phyloP scores from a whole-genome alignment of 2,329 filamentous ascomycete genomes.

The Boeremia exigua region DNA sequence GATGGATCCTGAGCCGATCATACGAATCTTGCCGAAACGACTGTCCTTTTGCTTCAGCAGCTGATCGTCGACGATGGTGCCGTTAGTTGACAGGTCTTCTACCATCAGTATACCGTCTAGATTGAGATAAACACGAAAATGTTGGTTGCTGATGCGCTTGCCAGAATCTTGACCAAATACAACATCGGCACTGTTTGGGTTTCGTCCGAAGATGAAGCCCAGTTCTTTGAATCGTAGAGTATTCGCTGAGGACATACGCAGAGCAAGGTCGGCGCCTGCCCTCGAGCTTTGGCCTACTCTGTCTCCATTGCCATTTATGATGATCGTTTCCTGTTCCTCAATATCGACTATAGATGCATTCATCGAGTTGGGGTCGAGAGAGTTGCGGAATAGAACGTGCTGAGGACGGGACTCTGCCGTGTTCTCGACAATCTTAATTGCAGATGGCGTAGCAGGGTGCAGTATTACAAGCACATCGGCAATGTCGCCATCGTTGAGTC shows the following conservation, averaged over 20 bases:
- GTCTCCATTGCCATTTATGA: conserved; percentile 52
- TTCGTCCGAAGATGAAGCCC: conserved; percentile 89
- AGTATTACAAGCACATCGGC: conserved; percentile 90
- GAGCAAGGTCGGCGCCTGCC: conserved; percentile 67
- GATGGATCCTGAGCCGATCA: conserved; percentile 73
- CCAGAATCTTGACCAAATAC: conserved; percentile 68
- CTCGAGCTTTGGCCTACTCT: conserved; percentile 25
- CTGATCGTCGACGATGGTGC: conserved; percentile 80
- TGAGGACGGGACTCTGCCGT: conserved; percentile 61
- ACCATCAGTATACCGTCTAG: conserved; percentile 87
- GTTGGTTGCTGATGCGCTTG: conserved; percentile 86
- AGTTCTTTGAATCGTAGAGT: conserved; percentile 67
- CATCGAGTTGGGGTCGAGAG: conserved; percentile 48
- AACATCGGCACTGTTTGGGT: conserved; percentile 73
- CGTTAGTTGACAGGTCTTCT: conserved; percentile 94
- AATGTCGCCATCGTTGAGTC: conserved; percentile 80
- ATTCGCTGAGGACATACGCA: conserved; percentile 73
- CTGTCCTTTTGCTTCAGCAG: conserved; percentile 63
- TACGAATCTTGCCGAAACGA: conserved; percentile 59
- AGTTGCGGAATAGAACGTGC: conserved; percentile 61
- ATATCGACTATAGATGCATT: conserved; percentile 45
- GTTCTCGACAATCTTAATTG: conserved; percentile 71
- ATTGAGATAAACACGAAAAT: conserved; percentile 93
- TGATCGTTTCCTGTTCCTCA: conserved; percentile 55
- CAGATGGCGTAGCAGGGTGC: conserved; percentile 75